Conservation (phyloP, 345 rosid species). For the Camelina laxa region DNA sequence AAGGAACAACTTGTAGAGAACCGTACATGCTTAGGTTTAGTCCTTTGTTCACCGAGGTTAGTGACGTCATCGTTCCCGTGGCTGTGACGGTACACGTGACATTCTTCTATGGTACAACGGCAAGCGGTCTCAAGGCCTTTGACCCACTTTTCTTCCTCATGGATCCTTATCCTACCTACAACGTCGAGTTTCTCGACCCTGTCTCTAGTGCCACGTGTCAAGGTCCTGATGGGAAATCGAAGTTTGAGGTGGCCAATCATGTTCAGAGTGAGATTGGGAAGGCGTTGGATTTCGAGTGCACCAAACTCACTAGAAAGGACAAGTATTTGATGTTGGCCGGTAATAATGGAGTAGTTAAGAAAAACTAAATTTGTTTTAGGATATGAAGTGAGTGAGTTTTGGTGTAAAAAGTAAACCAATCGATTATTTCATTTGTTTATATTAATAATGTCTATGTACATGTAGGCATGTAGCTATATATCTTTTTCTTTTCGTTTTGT, state of each 20-base stretch:
- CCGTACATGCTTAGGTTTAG: conserved; percentile 76
- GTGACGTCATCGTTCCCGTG: conserved; percentile 64
- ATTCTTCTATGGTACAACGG: conserved; percentile 81
- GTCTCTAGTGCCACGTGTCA: conserved; percentile 47
- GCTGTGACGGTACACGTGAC: conserved; percentile 54
- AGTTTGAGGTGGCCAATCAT: conserved; percentile 66
- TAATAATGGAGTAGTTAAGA: conserved; percentile 59
- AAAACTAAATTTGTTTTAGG: conserved; percentile 8
- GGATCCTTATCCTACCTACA: conserved; percentile 64
- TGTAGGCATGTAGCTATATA: conserved; percentile 20
- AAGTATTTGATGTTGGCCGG: conserved; percentile 83
- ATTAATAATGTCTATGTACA: conserved; percentile 15
- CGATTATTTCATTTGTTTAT: conserved; percentile 30
- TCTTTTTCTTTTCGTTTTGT: not conserved
- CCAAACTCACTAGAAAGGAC: conserved; percentile 71
- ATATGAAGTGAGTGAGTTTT: conserved; percentile 4
- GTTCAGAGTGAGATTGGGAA: conserved; percentile 63
- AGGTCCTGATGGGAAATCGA: conserved; percentile 38
- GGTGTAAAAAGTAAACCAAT: conserved; percentile 30
- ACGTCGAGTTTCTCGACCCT: conserved; percentile 50
- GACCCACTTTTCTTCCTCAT: conserved; percentile 73
- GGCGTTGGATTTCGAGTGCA: conserved; percentile 65
- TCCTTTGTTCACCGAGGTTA: conserved; percentile 69
- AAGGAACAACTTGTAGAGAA: conserved; percentile 90
- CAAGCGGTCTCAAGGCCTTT: conserved; percentile 68